Evolutionary conservation across 2,329 filamentous ascomycete species (phyloP).

Genomic region (Bretziella fagacearum): DNA sequence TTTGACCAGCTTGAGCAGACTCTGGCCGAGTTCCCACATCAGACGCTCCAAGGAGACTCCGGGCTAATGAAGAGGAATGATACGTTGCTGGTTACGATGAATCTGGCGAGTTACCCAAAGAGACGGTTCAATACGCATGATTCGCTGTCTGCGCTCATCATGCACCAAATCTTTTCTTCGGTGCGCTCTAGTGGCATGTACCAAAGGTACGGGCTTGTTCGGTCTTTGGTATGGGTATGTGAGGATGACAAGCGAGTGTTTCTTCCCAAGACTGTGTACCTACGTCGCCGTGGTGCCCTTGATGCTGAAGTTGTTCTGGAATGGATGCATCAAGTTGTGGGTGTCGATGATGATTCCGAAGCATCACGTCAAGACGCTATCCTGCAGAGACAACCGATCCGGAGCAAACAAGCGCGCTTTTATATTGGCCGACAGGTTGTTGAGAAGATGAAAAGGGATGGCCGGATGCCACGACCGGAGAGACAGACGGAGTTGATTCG

Average conservation of each 20-base stretch:
- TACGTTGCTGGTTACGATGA: slow-evolving; percentile 55
- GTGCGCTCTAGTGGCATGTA: slow-evolving; percentile 44
- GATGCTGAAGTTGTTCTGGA: slow-evolving; percentile 45
- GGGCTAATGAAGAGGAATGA: slow-evolving; percentile 42
- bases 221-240: slow-evolving; percentile 59
- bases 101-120: slow-evolving; percentile 40
- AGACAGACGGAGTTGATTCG: slow-evolving; percentile 25
- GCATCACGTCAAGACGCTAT: slow-evolving; percentile 17
- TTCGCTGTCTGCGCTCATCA: slow-evolving; percentile 39
- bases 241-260: slow-evolving; percentile 40
- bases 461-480: slow-evolving; percentile 27
- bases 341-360: slow-evolving; percentile 20
- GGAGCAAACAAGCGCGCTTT: slow-evolving; percentile 32
- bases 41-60: slow-evolving; percentile 27
- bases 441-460: slow-evolving; percentile 26
- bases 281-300: slow-evolving; percentile 39
- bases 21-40: slow-evolving; percentile 36
- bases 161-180: slow-evolving; percentile 44
- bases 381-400: slow-evolving; percentile 19
- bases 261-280: slow-evolving; percentile 41
- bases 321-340: slow-evolving; percentile 41
- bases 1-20: slow-evolving; percentile 41
- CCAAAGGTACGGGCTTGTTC: slow-evolving; percentile 61
- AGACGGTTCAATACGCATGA: slow-evolving; percentile 34
- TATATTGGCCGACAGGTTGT: slow-evolving; percentile 27